Base-by-base conservation (phyloP, 2,329 filamentous ascomycete species). In the Parastagonospora nodorum region DNA sequence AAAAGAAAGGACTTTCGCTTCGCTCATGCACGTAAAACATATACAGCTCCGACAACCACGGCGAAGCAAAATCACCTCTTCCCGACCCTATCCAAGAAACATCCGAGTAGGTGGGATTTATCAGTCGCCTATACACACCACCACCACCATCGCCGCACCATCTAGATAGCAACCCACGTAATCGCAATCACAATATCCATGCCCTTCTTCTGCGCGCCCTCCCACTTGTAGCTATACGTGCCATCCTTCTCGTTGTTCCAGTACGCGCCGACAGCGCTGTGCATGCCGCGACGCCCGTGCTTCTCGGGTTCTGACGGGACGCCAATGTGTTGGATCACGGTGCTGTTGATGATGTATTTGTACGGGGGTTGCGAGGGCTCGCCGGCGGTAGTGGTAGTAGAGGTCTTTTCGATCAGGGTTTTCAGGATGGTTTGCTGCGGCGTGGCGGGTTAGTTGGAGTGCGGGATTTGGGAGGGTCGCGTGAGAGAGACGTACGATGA, bases 331-430 rank as follows among this genome's bases (percentile, higher is more conserved):
- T 99, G 93, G 64, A 97, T 95, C 71, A 97, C 97, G 61, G 93
- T 97, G 80, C 90, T 95, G 82, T 96, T 97, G 78, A 96, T 92
- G 64, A 92, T 90, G 78, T 93, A 97, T 77, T 97, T 97, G 84
- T 87, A 96, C 12, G 80, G 75, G 5, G 89, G 88, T 24, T 84
- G 78, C 27, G 80, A 76, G 39, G 47, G 36, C 4, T 59, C 48
- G 53, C 80, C 78, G 16, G 9, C 12, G 12, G 37, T 24, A 55
- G 81, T 77, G 41, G 81, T 73, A 14, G 84, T 81, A 14, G 83
- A 85, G 43, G 88, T 86, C 72, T 92, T 89, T 61, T 87, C 86
- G 75, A 93, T 90, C 60, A 93, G 82, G 45, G 86, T 82, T 69
- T 88, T 86, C 59, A 94, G 86, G 72, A 93, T 89, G 48, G 82